Evolutionary conservation across 805 yeast species (phyloP), one percentile per base, ranked within the genome.

Genomic region (Cyberlindnera veronae): DNA sequence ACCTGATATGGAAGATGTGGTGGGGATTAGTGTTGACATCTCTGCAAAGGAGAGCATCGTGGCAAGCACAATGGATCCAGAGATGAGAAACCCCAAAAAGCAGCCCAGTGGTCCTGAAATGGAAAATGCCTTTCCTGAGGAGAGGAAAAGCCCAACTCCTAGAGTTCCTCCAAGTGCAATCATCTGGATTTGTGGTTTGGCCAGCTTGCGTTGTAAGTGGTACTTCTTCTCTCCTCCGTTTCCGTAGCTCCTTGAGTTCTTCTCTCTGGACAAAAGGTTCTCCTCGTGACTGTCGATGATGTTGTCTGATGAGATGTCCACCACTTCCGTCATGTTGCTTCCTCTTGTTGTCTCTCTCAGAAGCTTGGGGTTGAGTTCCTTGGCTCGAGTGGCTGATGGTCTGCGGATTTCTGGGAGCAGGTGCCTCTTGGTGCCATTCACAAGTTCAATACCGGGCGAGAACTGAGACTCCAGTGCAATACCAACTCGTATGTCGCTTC

Each of bases 91-190:
- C 2, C 91, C 90, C 12, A 84, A 50, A 5, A 84, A 61, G 8
- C 87, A 76, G 0, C 95, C 95, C 38, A 84, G 64, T 1, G 91
- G 91, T 2, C 95, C 95, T 3, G 85, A 83, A 14, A 79, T 78
- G 15, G 79, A 69, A 38, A 84, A 71, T 1, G 88, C 84, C 52
- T 83, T 81, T 4, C 93, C 90, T 6, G 84, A 75, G 31, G 81
- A 77, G 18, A 84, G 62, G 41, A 81, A 71, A 15, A 84, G 60
- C 0, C 95, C 93, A 13, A 84, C 91, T 1, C 93, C 93, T 5
- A 84, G 59, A 0, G 90, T 82, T 2, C 89, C 91, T 3, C 89
- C 88, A 22, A 85, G 66, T 0, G 90, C 84, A 34, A 84, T 79
- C 79, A 84, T 81, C 54, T 84, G 89, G 15, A 84, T 62, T 58